These are phyloP conservation scores for Viola odorata DNA, from an alignment of 345 rosid genomes.

Conservation along the genomic window DNA sequence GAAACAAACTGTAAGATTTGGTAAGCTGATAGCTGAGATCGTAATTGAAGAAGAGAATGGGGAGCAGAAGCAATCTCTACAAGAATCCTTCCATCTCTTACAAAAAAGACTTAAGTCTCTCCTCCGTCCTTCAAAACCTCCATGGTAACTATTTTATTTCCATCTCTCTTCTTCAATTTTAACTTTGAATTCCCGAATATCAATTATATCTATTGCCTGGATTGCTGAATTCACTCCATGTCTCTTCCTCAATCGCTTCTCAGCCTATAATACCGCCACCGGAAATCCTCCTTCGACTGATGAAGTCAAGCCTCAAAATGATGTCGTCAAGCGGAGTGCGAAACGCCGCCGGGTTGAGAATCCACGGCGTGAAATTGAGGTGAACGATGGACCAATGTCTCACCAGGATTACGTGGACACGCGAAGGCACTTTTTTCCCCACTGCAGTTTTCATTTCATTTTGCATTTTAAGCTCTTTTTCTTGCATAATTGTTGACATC, in stretches of 20 bases:
- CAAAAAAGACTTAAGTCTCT: constrained; percentile 50
- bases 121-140: constrained; percentile 63
- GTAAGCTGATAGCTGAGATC: background rate
- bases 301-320: constrained; percentile 1
- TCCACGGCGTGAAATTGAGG: constrained; percentile 16
- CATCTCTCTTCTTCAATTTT: background rate
- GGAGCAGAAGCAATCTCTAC: constrained; percentile 59
- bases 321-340: background rate
- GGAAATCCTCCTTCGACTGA: constrained; percentile 43
- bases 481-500: no score
- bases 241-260: background rate
- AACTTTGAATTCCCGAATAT: no score
- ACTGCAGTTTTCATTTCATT: constrained; percentile 2
- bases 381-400: constrained; percentile 47
- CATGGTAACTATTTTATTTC: constrained; percentile 25
- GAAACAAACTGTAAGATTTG: no score
- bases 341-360: constrained; percentile 30
- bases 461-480: no score
- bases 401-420: constrained; percentile 53
- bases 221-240: no score
- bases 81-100: constrained; percentile 54
- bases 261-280: constrained; percentile 56
- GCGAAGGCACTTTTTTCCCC: constrained; percentile 31
- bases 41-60: constrained; percentile 20
- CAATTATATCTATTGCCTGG: no score